phyloP scores from a whole-genome alignment of 1,284 basidiomycete species.

The Boletus mariae region DNA sequence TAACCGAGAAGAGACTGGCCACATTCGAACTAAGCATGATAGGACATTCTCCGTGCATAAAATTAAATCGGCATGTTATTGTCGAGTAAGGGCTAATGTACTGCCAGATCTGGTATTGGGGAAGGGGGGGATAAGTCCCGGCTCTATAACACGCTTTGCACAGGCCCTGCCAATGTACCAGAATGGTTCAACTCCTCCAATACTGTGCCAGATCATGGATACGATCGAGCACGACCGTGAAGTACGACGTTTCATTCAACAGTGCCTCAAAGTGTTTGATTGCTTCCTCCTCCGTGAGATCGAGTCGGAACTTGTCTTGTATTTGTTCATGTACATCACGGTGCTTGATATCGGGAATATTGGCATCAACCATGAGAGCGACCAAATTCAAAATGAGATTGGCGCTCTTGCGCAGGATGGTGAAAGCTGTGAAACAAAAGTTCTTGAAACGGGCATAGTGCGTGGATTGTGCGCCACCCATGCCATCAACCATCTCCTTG shows the following conservation, averaged over 20 bases:
- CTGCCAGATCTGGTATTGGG: not conserved
- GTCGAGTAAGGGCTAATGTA: not conserved
- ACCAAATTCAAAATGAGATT: constrained; percentile 97
- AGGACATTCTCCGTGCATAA: not conserved
- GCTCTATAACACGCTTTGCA: not conserved
- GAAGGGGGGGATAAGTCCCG: not conserved
- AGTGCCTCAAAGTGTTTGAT: constrained; percentile 95
- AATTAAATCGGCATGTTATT: not conserved
- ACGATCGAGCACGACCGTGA: constrained; percentile 88
- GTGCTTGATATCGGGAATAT: constrained; percentile 96
- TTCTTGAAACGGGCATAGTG: constrained; percentile 95
- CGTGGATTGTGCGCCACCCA: constrained; percentile 92
- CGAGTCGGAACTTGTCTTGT: constrained; percentile 94
- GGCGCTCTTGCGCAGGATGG: constrained; percentile 93
- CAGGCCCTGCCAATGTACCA: constrained; percentile 2
- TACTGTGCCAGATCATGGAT: constrained; percentile 88
- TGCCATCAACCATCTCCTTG: constrained; percentile 99
- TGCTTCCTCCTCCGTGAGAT: constrained; percentile 93
- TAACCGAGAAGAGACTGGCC: not conserved
- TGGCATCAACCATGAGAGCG: constrained; percentile 96
- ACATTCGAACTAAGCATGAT: not conserved
- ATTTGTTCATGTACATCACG: constrained; percentile 85
- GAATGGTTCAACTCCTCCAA: constrained; percentile 57
- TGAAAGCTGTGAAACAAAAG: constrained; percentile 95
- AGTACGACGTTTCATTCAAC: constrained; percentile 92